Evolutionary conservation across 139 green algal species (phyloP).

Genomic region (Chlorella ohadii): DNA sequence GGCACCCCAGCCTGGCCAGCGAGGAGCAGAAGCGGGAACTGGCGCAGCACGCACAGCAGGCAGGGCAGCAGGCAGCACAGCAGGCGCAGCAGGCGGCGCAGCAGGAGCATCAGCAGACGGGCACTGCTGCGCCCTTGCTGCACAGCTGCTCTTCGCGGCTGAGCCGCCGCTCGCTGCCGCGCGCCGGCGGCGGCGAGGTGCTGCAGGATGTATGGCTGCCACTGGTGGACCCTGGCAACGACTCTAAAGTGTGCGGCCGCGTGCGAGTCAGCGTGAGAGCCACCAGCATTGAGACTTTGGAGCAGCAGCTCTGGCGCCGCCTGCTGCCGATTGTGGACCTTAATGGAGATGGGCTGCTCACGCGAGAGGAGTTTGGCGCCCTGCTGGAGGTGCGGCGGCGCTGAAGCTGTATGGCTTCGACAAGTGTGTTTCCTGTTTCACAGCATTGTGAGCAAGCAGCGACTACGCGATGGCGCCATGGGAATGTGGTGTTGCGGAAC

Average conservation of each 20-base stretch:
- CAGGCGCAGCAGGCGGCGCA: background rate
- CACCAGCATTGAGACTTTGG: conserved; percentile 32
- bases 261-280: conserved; percentile 36
- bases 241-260: background rate
- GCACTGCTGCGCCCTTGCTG: background rate
- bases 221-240: conserved; percentile 37
- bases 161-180: too few relatives aligned
- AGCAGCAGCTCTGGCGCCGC: conserved; percentile 55
- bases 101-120: background rate
- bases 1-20: background rate
- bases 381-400: conserved; percentile 38
- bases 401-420: too few relatives aligned
- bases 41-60: background rate
- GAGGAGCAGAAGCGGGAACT: background rate
- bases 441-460: too few relatives aligned
- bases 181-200: conserved; percentile 5
- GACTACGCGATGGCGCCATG: too few relatives aligned
- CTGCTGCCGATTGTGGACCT: conserved; percentile 52
- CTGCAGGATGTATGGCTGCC: conserved; percentile 27
- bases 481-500: too few relatives aligned
- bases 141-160: background rate
- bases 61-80: background rate
- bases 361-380: conserved; percentile 37
- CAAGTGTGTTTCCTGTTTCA: too few relatives aligned
- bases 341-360: conserved; percentile 41